A percentile compares a stretch with the other conserved stretches of the same genome.
phyloP scores from a whole-genome alignment of 768 basidiomycete species.

The Filobasidium floriforme region DNA sequence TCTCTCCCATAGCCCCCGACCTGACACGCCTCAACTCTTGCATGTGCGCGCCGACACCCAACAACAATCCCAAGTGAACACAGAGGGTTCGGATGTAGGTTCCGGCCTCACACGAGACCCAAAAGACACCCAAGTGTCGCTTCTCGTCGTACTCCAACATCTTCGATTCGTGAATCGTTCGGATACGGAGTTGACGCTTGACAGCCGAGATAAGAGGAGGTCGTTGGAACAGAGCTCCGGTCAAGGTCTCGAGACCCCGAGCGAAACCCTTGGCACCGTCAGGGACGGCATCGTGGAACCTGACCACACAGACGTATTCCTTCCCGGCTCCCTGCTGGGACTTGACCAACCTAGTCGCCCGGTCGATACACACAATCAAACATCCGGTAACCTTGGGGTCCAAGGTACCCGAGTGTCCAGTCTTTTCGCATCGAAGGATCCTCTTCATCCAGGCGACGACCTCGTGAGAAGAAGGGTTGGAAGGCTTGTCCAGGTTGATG shows the following conservation, averaged over 20 bases:
- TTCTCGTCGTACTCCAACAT: conserved; percentile 95
- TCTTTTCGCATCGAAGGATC: conserved; percentile 95
- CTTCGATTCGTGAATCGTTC: conserved; percentile 93
- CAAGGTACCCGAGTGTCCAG: conserved; percentile 95
- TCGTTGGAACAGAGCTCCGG: conserved; percentile 96
- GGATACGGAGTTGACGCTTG: conserved; percentile 92
- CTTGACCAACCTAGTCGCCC: conserved; percentile 93
- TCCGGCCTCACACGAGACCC: conserved; percentile 97
- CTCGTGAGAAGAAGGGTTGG: conserved; percentile 97
- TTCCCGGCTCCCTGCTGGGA: conserved; percentile 99
- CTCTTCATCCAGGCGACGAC: conserved; percentile 97
- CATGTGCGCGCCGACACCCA: conserved; percentile 99
- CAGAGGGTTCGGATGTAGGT: conserved; percentile 77
- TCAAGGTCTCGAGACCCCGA: conserved; percentile 89
- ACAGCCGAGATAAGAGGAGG: conserved; percentile 98
- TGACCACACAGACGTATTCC: conserved; percentile 94
- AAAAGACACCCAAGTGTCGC: conserved; percentile 91
- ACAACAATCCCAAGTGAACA: conserved; percentile 85
- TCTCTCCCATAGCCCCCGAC: conserved; percentile 93
- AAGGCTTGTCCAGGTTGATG: conserved; percentile 98
- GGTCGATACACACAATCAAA: conserved; percentile 97
- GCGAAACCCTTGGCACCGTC: conserved; percentile 72
- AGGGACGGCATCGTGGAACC: conserved; percentile 74
- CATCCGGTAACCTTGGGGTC: conserved; percentile 99
- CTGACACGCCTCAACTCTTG: conserved; percentile 92